A percentile compares a stretch with the other conserved stretches of the same genome.
phyloP scores from a whole-genome alignment of 164 flowering plant species.

The Tetracentron sinense region DNA sequence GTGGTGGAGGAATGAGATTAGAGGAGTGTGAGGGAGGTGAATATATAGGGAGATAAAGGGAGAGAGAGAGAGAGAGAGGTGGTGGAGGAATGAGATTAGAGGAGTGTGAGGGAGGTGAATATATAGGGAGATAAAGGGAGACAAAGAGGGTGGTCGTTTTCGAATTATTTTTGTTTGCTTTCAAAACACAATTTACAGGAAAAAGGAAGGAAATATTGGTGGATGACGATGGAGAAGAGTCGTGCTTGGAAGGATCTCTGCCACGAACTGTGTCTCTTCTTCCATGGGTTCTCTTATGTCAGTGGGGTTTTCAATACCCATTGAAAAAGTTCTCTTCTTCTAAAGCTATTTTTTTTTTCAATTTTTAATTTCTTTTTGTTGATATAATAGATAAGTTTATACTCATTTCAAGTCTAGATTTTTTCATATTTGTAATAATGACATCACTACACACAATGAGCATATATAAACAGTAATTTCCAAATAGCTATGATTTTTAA shows the following conservation, averaged over 20 bases:
- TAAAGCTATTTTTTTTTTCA: constrained; percentile 13
- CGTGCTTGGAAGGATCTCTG: constrained; percentile 6
- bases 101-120: constrained; percentile 7
- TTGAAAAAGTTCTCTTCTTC: constrained; percentile 11
- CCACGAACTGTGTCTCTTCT: constrained; percentile 18
- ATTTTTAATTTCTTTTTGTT: not conserved
- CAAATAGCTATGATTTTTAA: too few species aligned
- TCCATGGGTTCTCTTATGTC: constrained; percentile 7
- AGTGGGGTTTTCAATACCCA: constrained; percentile 1
- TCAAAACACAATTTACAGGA: not conserved
- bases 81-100: too few species aligned
- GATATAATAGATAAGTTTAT: too few species aligned
- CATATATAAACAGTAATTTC: too few species aligned
- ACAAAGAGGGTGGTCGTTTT: constrained; percentile 2
- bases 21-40: constrained; percentile 1
- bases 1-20: not conserved
- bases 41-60: constrained; percentile 12
- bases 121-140: constrained; percentile 9
- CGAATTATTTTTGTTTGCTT: constrained; percentile 2
- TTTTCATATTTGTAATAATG: not conserved
- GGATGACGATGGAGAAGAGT: not conserved
- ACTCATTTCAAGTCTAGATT: not conserved
- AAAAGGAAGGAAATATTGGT: not conserved
- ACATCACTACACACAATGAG: constrained; percentile 14
- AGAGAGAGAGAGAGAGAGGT: too few species aligned